Evolutionary conservation across 2,329 filamentous ascomycete species (phyloP).

Genomic region (Tolypocladium endophyticum): DNA sequence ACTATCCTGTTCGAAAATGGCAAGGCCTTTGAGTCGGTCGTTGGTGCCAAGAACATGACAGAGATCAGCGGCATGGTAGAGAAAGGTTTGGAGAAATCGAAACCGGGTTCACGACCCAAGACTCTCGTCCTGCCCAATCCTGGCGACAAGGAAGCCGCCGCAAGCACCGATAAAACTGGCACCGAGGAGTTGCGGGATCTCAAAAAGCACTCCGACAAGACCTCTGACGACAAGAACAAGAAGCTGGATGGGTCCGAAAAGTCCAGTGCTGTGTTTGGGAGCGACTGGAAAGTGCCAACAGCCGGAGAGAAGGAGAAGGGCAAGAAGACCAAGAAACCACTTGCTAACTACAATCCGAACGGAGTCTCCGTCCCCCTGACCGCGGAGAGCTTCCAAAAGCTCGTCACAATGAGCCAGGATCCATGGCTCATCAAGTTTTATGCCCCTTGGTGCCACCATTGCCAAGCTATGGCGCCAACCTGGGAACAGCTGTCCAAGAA

Average conservation of each 20-base stretch:
- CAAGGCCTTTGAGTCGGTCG: conserved; percentile 49
- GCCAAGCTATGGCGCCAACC: conserved; percentile 80
- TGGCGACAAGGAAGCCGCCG: conserved; percentile 44
- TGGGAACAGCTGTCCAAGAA: conserved; percentile 87
- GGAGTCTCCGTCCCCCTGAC: conserved; percentile 68
- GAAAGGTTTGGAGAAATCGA: conserved; percentile 61
- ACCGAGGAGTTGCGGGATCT: conserved; percentile 18
- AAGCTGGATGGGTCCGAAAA: conserved; percentile 1
- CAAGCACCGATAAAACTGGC: conserved; percentile 11
- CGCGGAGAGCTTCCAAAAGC: conserved; percentile 73
- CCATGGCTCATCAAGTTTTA: conserved; percentile 99
- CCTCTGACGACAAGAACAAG: conserved; percentile 10
- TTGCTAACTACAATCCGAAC: conserved; percentile 56
- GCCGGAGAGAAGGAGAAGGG: conserved; percentile 18
- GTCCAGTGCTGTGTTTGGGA: conserved; percentile 14
- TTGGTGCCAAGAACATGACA: conserved; percentile 58
- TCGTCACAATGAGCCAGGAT: conserved; percentile 78
- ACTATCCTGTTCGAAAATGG: conserved; percentile 76
- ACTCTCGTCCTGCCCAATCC: conserved; percentile 59
- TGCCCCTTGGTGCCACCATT: conserved; percentile 94
- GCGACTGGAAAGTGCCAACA: conserved; percentile 18
- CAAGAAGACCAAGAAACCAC: conserved; percentile 35
- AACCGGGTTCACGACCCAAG: conserved; percentile 68
- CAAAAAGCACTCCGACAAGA: conserved; percentile 19
- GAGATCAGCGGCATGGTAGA: conserved; percentile 64